Evolutionary conservation across 176 grass and related monocot species (phyloP).

Genomic region (Triticum monococcum): DNA sequence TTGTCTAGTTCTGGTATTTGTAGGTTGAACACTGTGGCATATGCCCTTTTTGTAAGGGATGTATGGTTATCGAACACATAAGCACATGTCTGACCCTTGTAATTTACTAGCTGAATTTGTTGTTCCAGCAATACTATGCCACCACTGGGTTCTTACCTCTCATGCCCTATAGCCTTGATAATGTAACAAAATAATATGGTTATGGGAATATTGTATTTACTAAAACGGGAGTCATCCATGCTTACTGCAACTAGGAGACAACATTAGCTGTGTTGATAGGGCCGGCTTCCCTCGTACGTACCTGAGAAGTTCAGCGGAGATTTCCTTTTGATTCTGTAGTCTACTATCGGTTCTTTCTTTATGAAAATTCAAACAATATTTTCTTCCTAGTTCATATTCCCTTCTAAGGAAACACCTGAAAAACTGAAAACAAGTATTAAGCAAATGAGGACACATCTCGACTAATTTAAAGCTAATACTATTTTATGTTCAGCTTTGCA

Average conservation of each 20-base stretch:
- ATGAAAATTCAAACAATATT: not conserved
- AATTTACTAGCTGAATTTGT: conserved; percentile 21
- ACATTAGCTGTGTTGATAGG: not conserved
- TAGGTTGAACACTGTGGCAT: conserved; percentile 13
- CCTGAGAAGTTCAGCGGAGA: not conserved
- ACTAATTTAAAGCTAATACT: not conserved
- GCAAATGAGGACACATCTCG: not conserved
- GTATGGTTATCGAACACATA: not conserved
- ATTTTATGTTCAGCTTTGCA: not conserved
- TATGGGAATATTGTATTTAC: conserved; percentile 21
- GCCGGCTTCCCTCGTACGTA: not conserved
- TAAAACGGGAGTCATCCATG: not conserved
- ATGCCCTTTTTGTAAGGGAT: not conserved
- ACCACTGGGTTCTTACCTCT: not conserved
- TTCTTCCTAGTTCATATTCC: not conserved
- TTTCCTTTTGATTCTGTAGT: not conserved
- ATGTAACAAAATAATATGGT: not conserved
- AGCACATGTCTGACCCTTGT: not conserved
- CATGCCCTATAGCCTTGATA: not conserved
- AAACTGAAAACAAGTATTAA: not conserved
- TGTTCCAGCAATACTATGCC: not conserved
- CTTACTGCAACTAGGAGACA: not conserved
- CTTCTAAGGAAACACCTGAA: not conserved
- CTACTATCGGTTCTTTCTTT: not conserved
- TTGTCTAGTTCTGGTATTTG: conserved; percentile 1